Percentiles rank a stretch among this genome's conserved stretches.
phyloP scores from a whole-genome alignment of 1,284 basidiomycete genomes.

The Papiliotrema fonsecae region DNA sequence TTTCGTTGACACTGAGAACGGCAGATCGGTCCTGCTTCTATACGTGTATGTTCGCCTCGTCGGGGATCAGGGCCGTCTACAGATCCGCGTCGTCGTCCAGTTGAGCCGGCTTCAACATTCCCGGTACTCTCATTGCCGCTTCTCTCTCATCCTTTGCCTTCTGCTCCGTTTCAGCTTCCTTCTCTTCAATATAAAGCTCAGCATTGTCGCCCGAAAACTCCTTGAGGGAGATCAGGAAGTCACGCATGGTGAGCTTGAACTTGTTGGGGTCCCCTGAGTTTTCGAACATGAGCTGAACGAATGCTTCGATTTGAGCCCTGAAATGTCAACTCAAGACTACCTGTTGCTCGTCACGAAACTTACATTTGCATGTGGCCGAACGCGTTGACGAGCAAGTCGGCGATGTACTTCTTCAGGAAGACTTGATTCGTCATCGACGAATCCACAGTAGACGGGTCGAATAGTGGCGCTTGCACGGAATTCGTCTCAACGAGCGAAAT shows the following conservation, averaged over 20 bases:
- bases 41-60: too few relatives aligned
- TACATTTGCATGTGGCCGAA: conserved; percentile 86
- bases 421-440: conserved; percentile 72
- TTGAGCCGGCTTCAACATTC: conserved; percentile 94
- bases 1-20: too few relatives aligned
- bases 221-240: conserved; percentile 75
- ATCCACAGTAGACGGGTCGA: conserved; percentile 72
- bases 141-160: conserved; percentile 75
- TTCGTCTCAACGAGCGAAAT: conserved; percentile 89
- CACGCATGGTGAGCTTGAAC: conserved; percentile 90
- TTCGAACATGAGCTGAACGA: conserved; percentile 77
- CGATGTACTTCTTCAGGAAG: conserved; percentile 84
- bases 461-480: conserved; percentile 77
- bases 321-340: background rate
- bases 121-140: conserved; percentile 90
- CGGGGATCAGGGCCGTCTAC: too few relatives aligned
- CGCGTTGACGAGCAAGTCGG: conserved; percentile 76
- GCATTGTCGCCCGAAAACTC: conserved; percentile 81
- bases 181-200: conserved; percentile 90
- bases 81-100: conserved; percentile 66
- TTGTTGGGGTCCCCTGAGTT: conserved; percentile 82
- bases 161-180: conserved; percentile 72
- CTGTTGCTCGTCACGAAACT: conserved; percentile 44
- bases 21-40: too few relatives aligned
- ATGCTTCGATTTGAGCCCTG: conserved; percentile 67